These are phyloP conservation scores for Picea glauca DNA, from an alignment of 75 land plant species.

Conservation along the genomic window DNA sequence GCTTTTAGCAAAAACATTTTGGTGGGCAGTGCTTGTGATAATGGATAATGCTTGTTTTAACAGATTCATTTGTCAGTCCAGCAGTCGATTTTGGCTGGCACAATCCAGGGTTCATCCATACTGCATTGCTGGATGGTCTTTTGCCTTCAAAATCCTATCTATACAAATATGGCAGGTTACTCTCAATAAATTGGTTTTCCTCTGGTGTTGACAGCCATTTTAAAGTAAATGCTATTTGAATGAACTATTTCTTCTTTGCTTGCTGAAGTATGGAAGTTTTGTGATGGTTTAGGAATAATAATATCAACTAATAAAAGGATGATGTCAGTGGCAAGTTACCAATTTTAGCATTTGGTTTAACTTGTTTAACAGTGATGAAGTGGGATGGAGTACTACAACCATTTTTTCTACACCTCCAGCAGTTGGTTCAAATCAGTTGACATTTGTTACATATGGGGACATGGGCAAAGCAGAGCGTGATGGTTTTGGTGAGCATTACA, in stretches of 20 bases:
- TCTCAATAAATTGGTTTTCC: not conserved
- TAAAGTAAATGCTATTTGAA: not conserved
- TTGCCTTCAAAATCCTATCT: slow-evolving; percentile 22
- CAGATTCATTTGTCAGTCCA: slow-evolving; percentile 19
- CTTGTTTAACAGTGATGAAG: slow-evolving; percentile 18
- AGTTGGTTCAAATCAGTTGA: slow-evolving; percentile 18
- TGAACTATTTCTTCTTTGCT: not conserved
- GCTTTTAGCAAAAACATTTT: not conserved
- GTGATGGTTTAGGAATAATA: not conserved
- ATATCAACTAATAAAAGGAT: not conserved
- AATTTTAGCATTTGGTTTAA: not conserved
- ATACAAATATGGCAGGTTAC: slow-evolving; percentile 39
- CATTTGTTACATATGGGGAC: slow-evolving; percentile 36
- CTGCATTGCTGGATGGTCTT: slow-evolving; percentile 29
- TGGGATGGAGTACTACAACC: slow-evolving; percentile 27
- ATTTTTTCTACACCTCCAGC: slow-evolving; percentile 38
- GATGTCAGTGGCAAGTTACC: not conserved
- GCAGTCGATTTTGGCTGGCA: slow-evolving; percentile 51
- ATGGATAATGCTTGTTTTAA: not conserved
- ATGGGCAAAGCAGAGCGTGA: slow-evolving; percentile 55
- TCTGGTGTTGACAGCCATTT: not conserved
- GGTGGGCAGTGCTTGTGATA: not conserved
- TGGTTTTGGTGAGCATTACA: slow-evolving; percentile 22
- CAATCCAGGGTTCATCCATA: slow-evolving; percentile 42
- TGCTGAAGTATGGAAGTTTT: not conserved